These are phyloP conservation scores for Lathyrus aphaca DNA, from an alignment of 306 rosid species.

Conservation along the genomic window DNA sequence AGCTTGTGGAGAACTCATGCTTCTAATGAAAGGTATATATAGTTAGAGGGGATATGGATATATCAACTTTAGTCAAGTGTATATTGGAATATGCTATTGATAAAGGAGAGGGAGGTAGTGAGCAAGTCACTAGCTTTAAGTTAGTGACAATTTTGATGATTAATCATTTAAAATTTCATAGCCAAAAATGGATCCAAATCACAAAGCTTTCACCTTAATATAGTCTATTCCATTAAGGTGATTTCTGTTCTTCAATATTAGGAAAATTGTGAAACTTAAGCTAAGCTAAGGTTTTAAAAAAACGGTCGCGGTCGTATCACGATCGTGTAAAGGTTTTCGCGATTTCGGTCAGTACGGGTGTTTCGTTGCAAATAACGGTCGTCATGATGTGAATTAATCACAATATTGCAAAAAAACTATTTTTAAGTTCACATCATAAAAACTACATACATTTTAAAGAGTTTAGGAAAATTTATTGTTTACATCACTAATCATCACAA, in stretches of 20 bases:
- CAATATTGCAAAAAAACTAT: too few species aligned
- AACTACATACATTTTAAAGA: too few species aligned
- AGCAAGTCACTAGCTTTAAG: slow-evolving; percentile 41
- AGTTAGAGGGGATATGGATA: slow-evolving; percentile 36
- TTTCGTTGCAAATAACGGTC: too few species aligned
- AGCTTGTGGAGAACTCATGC: slow-evolving; percentile 60
- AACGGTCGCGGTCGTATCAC: too few species aligned
- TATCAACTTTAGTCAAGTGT: slow-evolving; percentile 5
- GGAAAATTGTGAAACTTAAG: not conserved
- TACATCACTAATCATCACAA: too few species aligned
- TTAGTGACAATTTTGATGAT: slow-evolving; percentile 34
- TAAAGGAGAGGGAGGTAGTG: slow-evolving; percentile 29
- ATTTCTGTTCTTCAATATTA: not conserved
- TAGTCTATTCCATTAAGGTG: not conserved
- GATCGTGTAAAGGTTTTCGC: too few species aligned
- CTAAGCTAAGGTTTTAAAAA: too few species aligned
- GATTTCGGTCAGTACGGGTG: too few species aligned
- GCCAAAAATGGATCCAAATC: not conserved
- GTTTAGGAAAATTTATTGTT: too few species aligned
- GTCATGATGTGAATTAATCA: too few species aligned
- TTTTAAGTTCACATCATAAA: too few species aligned
- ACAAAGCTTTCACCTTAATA: slow-evolving; percentile 4
- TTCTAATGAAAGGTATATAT: slow-evolving; percentile 45
- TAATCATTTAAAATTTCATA: slow-evolving; percentile 10
- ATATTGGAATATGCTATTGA: not conserved